Evolutionary conservation across 2,329 filamentous ascomycete species (phyloP).

Genomic region (Acrocalymma vagum): DNA sequence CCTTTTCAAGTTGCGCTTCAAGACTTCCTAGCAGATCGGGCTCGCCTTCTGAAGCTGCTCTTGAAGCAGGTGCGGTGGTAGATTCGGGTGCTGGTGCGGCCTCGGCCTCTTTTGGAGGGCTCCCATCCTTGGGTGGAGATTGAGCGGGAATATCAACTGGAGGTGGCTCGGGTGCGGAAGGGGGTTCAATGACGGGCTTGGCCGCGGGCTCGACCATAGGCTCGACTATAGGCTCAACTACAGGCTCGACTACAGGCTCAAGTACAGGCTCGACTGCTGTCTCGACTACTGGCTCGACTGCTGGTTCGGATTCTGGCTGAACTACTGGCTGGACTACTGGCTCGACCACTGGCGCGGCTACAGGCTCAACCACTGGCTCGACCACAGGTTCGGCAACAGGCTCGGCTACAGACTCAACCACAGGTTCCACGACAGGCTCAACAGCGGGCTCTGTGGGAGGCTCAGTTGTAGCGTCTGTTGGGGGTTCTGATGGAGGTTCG

Average conservation of each 20-base stretch:
- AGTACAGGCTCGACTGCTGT: constrained; percentile 7
- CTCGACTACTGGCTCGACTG: background rate
- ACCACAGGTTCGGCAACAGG: too few species aligned
- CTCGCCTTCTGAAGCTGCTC: constrained; percentile 45
- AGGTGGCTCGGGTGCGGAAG: background rate
- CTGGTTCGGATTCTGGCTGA: constrained; percentile 2
- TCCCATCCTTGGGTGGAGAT: too few species aligned
- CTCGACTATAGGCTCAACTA: constrained; percentile 2
- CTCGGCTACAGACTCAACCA: background rate
- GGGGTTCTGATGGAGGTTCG: too few species aligned
- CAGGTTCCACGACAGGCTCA: background rate
- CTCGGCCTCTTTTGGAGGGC: background rate
- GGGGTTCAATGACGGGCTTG: background rate
- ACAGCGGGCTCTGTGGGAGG: background rate
- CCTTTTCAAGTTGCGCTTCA: constrained; percentile 54
- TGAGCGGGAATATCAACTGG: background rate
- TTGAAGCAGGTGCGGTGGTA: constrained; percentile 9
- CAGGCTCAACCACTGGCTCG: too few species aligned
- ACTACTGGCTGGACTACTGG: constrained; percentile 8
- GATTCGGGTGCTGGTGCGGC: constrained; percentile 10
- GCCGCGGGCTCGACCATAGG: too few species aligned
- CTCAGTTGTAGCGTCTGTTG: constrained; percentile 1
- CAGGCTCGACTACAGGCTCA: constrained; percentile 5
- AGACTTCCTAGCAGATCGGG: constrained; percentile 58
- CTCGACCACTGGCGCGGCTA: constrained; percentile 3